These are phyloP conservation scores for Raphanus raphanistrum DNA, from an alignment of 345 rosid species.

Conservation along the genomic window DNA sequence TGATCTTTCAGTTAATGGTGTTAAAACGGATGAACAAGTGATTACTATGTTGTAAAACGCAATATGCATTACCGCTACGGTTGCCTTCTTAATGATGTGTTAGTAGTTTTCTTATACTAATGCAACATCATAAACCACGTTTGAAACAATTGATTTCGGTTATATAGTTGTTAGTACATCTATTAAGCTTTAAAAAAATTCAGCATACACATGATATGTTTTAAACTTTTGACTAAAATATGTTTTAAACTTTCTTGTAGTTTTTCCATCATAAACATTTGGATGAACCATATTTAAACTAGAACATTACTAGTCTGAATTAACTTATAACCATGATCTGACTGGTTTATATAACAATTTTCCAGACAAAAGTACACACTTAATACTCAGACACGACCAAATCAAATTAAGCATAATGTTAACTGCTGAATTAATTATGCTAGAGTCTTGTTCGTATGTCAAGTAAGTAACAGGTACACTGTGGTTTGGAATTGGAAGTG, in stretches of 20 bases:
- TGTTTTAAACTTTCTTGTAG: background rate
- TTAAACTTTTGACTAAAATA: background rate
- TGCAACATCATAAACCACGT: background rate
- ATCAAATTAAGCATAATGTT: background rate
- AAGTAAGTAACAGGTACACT: conserved; percentile 26
- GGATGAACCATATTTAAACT: background rate
- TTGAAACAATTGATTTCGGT: background rate
- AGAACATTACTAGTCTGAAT: background rate
- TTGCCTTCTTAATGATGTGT: background rate
- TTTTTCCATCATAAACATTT: background rate
- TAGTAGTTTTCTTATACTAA: background rate
- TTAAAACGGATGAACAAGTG: background rate
- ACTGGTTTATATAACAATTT: background rate
- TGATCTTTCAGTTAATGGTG: background rate
- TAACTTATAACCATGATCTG: background rate
- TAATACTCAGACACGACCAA: background rate
- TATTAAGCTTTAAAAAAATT: background rate
- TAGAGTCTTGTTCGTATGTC: background rate
- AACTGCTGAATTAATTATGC: background rate
- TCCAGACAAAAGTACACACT: background rate
- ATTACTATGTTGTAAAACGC: background rate
- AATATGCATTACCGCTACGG: background rate
- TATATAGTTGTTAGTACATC: background rate
- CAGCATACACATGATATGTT: background rate
- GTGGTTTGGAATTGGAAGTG: conserved; percentile 28